Evolutionary conservation across 495 filamentous ascomycete genomes (phyloP), one percentile per base, ranked within the genome.

Genomic region (Neurospora sublineolata): DNA sequence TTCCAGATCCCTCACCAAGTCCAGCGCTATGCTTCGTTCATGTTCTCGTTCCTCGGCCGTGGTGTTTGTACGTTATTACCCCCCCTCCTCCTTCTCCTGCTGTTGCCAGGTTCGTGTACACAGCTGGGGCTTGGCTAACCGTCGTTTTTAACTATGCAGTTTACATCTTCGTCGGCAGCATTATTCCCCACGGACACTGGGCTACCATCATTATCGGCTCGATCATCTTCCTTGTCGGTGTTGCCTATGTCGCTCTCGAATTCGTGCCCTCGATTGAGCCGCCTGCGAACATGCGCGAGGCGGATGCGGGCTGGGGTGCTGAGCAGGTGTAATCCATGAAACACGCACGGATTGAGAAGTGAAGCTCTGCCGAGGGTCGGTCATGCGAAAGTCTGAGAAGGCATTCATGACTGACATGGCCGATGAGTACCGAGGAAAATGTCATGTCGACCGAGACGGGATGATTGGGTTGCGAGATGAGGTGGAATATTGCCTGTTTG

Each of bases 241-340:
- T 96, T 46, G 90, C 80, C 42, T 99, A 97, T 82, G 83, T 88
- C 68, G 92, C 87, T 23, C 87, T 98, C 74, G 94, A 98, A 83
- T 99, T 93, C 82, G 90, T 97, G 71, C 95, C 96, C 0, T 94
- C 90, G 44, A 97, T 99, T 78, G 95, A 99, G 85, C 94, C 96
- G 27, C 96, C 96, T 23, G 90, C 93, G 76, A 99, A 97, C 84
- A 99, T 99, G 96, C 89, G 95, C 80, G 94, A 97, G 81, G 84
- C 83, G 71, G 93, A 95, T 82, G 90, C 88, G 71, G 89, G 93
- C 75, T 97, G 94, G 94, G 94, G 94, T 72, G 92, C 93, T 68
- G 94, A 97, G 85, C 82, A 95, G 84, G 90, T 97, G 69, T 97
- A 90, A 76, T 44, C 18, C 9, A n/a, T n/a, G 37, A 18, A 44